phyloP scores from a whole-genome alignment of 1,139 yeast genomes.

The Arxiozyma heterogenica region DNA sequence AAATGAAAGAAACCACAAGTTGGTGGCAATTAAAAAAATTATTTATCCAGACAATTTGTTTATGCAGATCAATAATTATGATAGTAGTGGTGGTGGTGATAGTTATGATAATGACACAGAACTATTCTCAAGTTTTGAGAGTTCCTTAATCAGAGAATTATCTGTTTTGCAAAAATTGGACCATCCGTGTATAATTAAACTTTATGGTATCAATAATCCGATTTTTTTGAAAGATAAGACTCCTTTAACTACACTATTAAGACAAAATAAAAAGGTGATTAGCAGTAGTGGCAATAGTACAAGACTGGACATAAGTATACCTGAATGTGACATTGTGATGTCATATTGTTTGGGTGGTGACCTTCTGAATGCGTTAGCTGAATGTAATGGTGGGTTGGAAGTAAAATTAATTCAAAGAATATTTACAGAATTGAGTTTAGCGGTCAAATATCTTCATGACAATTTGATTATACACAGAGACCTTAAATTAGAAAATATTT shows the following conservation, averaged over 20 bases:
- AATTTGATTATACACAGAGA: conserved; percentile 74
- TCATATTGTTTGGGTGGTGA: conserved; percentile 84
- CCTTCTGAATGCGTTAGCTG: conserved; percentile 51
- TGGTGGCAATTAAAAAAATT: conserved; percentile 34
- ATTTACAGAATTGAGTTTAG: conserved; percentile 58
- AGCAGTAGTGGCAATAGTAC: conserved; percentile 3
- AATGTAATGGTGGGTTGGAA: conserved; percentile 30
- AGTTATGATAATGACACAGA: conserved; percentile 22
- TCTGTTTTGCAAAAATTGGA: conserved; percentile 43
- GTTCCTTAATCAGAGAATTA: conserved; percentile 67
- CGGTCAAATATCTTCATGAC: conserved; percentile 66
- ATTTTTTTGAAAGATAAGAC: conserved; percentile 17
- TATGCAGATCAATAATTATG: conserved; percentile 3
- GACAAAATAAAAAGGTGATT: neutral
- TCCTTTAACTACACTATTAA: conserved; percentile 20
- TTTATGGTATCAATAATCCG: conserved; percentile 33
- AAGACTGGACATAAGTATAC: neutral
- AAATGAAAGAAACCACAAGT: conserved; percentile 9
- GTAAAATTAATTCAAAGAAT: conserved; percentile 48
- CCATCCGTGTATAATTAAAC: conserved; percentile 38
- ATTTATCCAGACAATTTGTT: conserved; percentile 24
- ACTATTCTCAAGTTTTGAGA: conserved; percentile 48
- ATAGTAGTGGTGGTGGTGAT: neutral
- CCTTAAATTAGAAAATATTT: conserved; percentile 72
- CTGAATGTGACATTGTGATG: conserved; percentile 47